Base-by-base conservation (phyloP, 768 basidiomycete genomes). In the Amanita rimosa region DNA sequence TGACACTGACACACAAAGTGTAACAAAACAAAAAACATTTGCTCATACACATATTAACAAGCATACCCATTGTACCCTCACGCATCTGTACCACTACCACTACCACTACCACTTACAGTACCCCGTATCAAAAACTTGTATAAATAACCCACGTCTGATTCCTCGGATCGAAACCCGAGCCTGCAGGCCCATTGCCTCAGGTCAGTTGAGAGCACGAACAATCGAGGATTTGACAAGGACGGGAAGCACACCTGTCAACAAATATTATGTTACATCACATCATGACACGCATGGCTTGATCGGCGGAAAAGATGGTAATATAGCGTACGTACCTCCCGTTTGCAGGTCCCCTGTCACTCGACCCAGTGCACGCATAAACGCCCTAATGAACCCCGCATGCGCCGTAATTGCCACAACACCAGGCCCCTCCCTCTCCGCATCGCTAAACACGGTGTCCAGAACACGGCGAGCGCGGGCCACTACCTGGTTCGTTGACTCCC, bases 391-490 rank as follows among this genome's bases (percentile, higher is more conserved):
- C 0, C 76, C 81, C 14, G 75, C 70, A 57, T 88, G 85, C 1
- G 78, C 74, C 1, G 82, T 83, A 50, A 85, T 72, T 3, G 81
- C 79, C 14, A 85, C 72, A 53, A 75, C 85, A 86, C 11, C 13
- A 17, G 6, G 13, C 43, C 53, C 16, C 10, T 69, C 68, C 3
- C 66, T 60, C 22, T 55, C 41, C 35, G 75, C 69, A 1, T 67
- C 56, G 6, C 65, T 61, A 53, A 85, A 84, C 6, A 85, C 70
- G 55, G 55, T 60, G 51, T 83, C 79, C 2, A 88, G 52, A 0
- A 81, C 76, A 4, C 54, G 55, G 44, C 55, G 64, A 9, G 78
- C 81, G 1, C 85, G 73, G 16, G 40, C 55, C 8, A 68, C 65
- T 14, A 78, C 60, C 44, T 79, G 71, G 0, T 55, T 62, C 4